A percentile compares a stretch with the other conserved stretches of the same genome.
Conservation (phyloP, 140 eudicot species). For the Stevia rebaudiana region DNA sequence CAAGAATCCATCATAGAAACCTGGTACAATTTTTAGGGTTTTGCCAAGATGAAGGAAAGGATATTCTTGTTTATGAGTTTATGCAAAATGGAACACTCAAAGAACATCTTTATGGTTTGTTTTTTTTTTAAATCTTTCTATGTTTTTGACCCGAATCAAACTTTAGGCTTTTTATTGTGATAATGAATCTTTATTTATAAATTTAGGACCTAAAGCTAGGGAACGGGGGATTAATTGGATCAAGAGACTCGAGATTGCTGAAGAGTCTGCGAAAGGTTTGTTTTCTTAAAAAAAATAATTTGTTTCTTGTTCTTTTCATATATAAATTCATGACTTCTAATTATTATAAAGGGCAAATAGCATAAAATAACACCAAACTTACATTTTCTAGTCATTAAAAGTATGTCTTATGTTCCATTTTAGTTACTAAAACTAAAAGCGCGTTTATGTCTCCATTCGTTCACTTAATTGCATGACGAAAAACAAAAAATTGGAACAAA, state of each 20-base stretch:
- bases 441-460: neutral
- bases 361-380: neutral
- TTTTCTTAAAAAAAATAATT: neutral
- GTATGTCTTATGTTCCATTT: no score
- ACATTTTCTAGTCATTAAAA: neutral
- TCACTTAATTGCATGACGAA: neutral
- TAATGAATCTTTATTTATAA: conserved; percentile 12
- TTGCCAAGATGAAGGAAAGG: conserved; percentile 94
- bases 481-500: neutral
- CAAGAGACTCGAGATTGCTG: conserved; percentile 96
- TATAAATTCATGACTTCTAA: neutral
- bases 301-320: neutral
- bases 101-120: conserved; percentile 90
- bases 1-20: conserved; percentile 96
- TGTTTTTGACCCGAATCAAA: neutral
- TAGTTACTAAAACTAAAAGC: neutral
- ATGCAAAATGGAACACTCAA: conserved; percentile 97
- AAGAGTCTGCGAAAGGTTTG: conserved; percentile 94
- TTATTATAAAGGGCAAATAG: conserved; percentile 4
- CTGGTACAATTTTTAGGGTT: conserved; percentile 93
- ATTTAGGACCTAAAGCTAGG: conserved; percentile 63
- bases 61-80: conserved; percentile 89
- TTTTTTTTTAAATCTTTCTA: neutral
- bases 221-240: conserved; percentile 70
- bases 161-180: neutral